These are phyloP conservation scores for Coemansia sp. DNA, from an alignment of 192 early-diverging fungal species.

Conservation along the genomic window DNA sequence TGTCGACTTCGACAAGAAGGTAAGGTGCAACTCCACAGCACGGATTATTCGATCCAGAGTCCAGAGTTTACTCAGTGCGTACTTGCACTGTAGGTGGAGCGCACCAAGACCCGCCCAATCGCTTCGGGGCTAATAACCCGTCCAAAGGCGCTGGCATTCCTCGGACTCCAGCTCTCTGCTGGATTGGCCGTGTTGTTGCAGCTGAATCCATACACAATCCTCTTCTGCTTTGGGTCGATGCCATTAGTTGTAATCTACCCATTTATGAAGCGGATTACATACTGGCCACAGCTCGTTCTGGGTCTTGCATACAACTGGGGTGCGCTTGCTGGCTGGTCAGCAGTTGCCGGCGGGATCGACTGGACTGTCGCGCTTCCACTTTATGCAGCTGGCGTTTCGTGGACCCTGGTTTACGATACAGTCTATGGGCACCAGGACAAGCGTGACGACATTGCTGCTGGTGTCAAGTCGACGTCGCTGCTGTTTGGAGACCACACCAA, in stretches of 20 bases:
- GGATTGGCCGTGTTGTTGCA: conserved; percentile 86
- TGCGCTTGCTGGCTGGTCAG: conserved; percentile 81
- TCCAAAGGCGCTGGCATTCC: conserved; percentile 67
- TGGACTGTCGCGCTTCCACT: conserved; percentile 74
- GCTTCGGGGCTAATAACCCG: conserved; percentile 71
- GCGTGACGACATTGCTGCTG: conserved; percentile 76
- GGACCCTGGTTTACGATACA: conserved; percentile 96
- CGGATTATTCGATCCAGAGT: neutral
- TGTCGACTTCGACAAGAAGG: conserved; percentile 74
- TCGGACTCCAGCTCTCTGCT: conserved; percentile 71
- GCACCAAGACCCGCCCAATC: conserved; percentile 78
- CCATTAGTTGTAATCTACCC: conserved; percentile 78
- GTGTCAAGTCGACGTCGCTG: conserved; percentile 89
- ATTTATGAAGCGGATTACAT: conserved; percentile 92
- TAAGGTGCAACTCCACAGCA: conserved; percentile 1
- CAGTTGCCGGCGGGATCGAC: conserved; percentile 64
- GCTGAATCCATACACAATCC: conserved; percentile 84
- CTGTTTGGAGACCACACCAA: conserved; percentile 73
- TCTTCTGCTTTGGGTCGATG: conserved; percentile 75
- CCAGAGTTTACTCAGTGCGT: neutral
- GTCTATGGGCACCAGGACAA: conserved; percentile 98
- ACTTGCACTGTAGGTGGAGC: conserved; percentile 56
- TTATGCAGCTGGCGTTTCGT: conserved; percentile 79
- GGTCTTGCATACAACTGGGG: conserved; percentile 95
- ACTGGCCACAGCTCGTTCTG: conserved; percentile 89